Base-by-base conservation (phyloP, 2,329 filamentous ascomycete genomes). In the Fusarium continuum region DNA sequence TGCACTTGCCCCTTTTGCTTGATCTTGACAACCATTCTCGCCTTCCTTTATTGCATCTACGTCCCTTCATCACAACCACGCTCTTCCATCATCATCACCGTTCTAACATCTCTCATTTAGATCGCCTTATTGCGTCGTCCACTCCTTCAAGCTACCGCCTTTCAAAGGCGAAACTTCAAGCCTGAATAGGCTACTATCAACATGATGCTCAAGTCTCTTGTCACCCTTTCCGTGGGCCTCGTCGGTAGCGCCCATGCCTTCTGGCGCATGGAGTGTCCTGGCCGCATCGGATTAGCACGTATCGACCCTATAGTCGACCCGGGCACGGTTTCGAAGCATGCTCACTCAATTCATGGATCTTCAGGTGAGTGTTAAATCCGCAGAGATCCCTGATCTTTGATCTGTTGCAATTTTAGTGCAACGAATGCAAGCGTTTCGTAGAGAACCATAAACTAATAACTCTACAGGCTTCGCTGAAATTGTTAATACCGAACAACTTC, bases 181-280 rank as follows among this genome's bases (percentile, higher is more conserved):
- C 56, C 70, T 70, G 60, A 70, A 72, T 67, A 72, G 60, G 53
- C 43, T 31, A 46, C 55, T 47, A 46, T 31, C 61, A 64, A 26
- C 40, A 52, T 46, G 49, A 78, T 79, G 76, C 69, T 76, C 65
- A 77, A 73, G 61, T 70, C 70, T 31, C 47, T 74, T 29, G 38
- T 72, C 58, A 67, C 73, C 61, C 63, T 77, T 40, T 70, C 74
- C 16, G 73, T 70, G 36, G 73, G 72, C 66, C 70, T 79, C 25
- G 62, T 77, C 31, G 73, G 73, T 34, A 67, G 77, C 54, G 82
- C 81, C 40, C 73, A 83, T 68, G 93, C 90, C 57, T 97, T 97
- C 77, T 97, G 91, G 91, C 91, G 93, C 73, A 91, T 97, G 84
- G 90, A 92, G 70, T 97, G 92, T 77, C 89, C 86, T 67, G 88